These are phyloP conservation scores for Cladosporium sp. DNA, from an alignment of 2,329 filamentous ascomycete species.

Conservation along the genomic window DNA sequence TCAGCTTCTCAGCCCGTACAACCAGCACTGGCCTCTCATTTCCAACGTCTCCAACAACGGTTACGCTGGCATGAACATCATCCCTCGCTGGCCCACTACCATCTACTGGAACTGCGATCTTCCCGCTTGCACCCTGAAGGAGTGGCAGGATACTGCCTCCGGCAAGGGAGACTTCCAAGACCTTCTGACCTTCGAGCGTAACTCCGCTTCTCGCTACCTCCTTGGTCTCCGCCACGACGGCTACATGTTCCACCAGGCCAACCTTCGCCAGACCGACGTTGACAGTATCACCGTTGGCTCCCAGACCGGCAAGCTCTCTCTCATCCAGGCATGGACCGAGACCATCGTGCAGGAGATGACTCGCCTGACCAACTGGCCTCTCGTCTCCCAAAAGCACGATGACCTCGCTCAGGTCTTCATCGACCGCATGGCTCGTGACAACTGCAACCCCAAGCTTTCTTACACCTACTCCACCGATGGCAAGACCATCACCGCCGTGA, in stretches of 20 bases:
- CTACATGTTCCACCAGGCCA: conserved; percentile 67
- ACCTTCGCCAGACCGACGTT: conserved; percentile 54
- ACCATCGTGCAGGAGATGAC: conserved; percentile 55
- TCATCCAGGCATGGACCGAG: conserved; percentile 61
- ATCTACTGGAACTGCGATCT: conserved; percentile 67
- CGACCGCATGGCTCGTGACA: conserved; percentile 54
- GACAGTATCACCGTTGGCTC: conserved; percentile 51
- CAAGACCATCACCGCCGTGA: conserved; percentile 52
- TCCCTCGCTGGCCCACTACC: conserved; percentile 61
- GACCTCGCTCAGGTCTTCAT: conserved; percentile 55
- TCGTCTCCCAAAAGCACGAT: conserved; percentile 59
- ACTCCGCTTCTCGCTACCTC: conserved; percentile 58
- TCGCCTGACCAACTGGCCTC: conserved; percentile 55
- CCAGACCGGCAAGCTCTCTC: conserved; percentile 48
- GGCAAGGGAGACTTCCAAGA: conserved; percentile 55
- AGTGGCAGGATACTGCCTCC: conserved; percentile 62
- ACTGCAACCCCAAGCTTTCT: conserved; percentile 52
- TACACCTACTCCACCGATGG: conserved; percentile 47
- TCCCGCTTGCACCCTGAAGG: conserved; percentile 56
- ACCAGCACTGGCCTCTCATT: conserved; percentile 57
- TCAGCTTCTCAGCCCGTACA: conserved; percentile 53
- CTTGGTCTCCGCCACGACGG: conserved; percentile 57
- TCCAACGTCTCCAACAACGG: conserved; percentile 55
- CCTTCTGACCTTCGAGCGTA: conserved; percentile 53
- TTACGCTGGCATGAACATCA: conserved; percentile 56